Conservation (phyloP, 2,329 filamentous ascomycete species). For the Colletotrichum nymphaeae region DNA sequence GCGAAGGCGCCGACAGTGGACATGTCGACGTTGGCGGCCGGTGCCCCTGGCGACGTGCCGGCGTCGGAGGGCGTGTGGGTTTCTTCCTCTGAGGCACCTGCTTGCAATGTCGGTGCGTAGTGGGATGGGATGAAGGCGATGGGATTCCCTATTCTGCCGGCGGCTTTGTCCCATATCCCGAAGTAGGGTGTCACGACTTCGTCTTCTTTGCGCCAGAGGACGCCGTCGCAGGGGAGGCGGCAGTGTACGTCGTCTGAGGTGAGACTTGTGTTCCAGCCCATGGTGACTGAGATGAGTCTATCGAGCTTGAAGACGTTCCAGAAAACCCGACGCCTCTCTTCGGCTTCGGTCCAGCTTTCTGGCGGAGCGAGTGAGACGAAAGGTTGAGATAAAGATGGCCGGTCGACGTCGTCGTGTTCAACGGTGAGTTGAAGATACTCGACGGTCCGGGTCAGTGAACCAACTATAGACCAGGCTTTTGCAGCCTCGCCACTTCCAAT, state of each 20-base stretch:
- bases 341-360: constrained; percentile 45
- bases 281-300: constrained; percentile 41
- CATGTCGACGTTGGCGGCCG: constrained; percentile 40
- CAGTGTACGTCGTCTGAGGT: constrained; percentile 46
- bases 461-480: constrained; percentile 36
- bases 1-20: constrained; percentile 58
- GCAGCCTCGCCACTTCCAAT: constrained; percentile 37
- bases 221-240: constrained; percentile 50
- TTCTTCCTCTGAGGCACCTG: constrained; percentile 34
- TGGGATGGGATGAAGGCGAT: constrained; percentile 51
- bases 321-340: constrained; percentile 46
- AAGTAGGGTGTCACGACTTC: constrained; percentile 55
- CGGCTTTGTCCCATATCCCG: constrained; percentile 56
- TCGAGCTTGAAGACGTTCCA: constrained; percentile 48
- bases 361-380: constrained; percentile 44
- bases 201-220: constrained; percentile 52
- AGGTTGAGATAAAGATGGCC: constrained; percentile 36
- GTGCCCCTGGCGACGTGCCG: constrained; percentile 23
- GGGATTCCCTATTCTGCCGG: constrained; percentile 50
- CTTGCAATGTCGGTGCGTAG: constrained; percentile 35
- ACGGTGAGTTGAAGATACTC: constrained; percentile 37
- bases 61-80: constrained; percentile 5
- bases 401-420: constrained; percentile 3
- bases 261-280: constrained; percentile 46
- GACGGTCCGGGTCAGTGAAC: constrained; percentile 37